phyloP scores from a whole-genome alignment of 208 protist species.

The Endotrypanum monterogeii region DNA sequence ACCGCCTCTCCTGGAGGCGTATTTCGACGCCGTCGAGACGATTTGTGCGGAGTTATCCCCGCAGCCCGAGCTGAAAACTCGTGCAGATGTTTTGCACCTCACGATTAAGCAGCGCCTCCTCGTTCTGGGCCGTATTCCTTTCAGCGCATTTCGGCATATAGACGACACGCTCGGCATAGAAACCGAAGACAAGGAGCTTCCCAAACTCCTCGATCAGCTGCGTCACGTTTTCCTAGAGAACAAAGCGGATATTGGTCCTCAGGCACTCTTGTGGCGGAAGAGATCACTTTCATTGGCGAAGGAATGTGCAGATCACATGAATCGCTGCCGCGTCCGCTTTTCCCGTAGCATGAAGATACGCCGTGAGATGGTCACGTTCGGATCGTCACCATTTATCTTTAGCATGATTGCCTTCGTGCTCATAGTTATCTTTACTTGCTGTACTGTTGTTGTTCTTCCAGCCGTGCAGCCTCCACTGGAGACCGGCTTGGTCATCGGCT shows the following conservation, averaged over 20 bases:
- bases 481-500: slow-evolving; percentile 50
- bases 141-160: slow-evolving; percentile 41
- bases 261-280: slow-evolving; percentile 78
- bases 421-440: slow-evolving; percentile 45
- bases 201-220: slow-evolving; percentile 67
- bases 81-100: slow-evolving; percentile 55
- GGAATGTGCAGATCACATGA: slow-evolving; percentile 73
- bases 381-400: slow-evolving; percentile 42
- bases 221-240: slow-evolving; percentile 73
- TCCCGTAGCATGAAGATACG: slow-evolving; percentile 42
- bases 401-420: slow-evolving; percentile 53
- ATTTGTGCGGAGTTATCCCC: slow-evolving; percentile 56
- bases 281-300: slow-evolving; percentile 66
- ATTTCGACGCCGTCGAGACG: slow-evolving; percentile 70
- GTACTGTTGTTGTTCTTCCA: slow-evolving; percentile 57
- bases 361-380: slow-evolving; percentile 51
- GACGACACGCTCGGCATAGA: slow-evolving; percentile 23
- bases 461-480: slow-evolving; percentile 37
- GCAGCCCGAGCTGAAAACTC: slow-evolving; percentile 42
- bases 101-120: slow-evolving; percentile 65
- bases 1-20: slow-evolving; percentile 56
- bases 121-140: slow-evolving; percentile 46
- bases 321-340: slow-evolving; percentile 59
- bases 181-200: slow-evolving; percentile 59
- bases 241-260: slow-evolving; percentile 61